Evolutionary conservation across 164 flowering plant species (phyloP).

Genomic region (Hamamelis virginiana): DNA sequence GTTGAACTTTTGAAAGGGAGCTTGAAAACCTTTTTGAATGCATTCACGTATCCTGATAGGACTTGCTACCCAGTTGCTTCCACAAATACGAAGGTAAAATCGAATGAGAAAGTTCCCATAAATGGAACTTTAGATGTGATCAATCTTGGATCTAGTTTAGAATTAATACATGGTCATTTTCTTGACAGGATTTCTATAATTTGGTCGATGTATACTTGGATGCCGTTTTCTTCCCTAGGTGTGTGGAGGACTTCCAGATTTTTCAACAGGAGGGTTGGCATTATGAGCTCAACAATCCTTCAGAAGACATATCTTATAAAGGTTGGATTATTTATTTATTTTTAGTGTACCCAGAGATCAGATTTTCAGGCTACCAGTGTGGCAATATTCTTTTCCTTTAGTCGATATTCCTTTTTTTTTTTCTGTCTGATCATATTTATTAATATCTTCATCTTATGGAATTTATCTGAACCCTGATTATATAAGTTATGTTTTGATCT

Average conservation of each 20-base stretch:
- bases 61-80: slow-evolving; percentile 99
- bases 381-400: background rate
- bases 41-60: slow-evolving; percentile 98
- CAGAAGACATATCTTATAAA: slow-evolving; percentile 88
- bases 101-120: background rate
- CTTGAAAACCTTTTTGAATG: slow-evolving; percentile 89
- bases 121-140: background rate
- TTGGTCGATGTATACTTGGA: slow-evolving; percentile 95
- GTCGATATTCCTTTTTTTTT: background rate
- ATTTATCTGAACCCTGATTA: background rate
- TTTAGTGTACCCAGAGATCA: background rate
- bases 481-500: background rate
- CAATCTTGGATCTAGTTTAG: background rate
- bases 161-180: background rate
- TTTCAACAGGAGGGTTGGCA: slow-evolving; percentile 99
- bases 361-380: background rate
- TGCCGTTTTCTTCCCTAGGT: slow-evolving; percentile 97
- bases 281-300: slow-evolving; percentile 84
- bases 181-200: slow-evolving; percentile 87
- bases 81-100: slow-evolving; percentile 79
- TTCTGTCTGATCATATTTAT: background rate
- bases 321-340: slow-evolving; percentile 44
- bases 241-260: slow-evolving; percentile 82
- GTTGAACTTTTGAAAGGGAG: slow-evolving; percentile 96
- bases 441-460: background rate